Conservation (phyloP, 345 rosid genomes). For the Eucalyptus marginata region DNA sequence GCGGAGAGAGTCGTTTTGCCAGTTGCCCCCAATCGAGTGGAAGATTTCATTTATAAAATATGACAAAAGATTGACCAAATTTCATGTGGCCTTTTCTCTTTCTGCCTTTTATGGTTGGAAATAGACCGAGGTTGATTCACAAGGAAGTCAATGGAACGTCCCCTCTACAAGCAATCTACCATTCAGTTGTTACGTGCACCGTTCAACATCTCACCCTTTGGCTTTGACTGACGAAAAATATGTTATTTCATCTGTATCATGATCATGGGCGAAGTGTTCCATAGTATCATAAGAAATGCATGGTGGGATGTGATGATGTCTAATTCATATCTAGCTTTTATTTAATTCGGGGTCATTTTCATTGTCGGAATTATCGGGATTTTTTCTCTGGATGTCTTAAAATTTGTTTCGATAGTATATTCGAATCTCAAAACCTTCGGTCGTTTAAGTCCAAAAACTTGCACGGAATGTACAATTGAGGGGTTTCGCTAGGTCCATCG, state of each 20-base stretch:
- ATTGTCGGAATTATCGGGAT: not conserved
- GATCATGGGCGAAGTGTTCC: not conserved
- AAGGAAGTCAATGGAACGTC: not conserved
- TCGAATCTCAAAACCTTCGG: fast-evolving
- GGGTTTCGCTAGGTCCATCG: fast-evolving
- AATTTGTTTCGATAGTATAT: not conserved
- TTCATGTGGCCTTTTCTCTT: not conserved
- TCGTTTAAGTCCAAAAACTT: not conserved
- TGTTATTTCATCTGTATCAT: not conserved
- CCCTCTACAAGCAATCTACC: not conserved
- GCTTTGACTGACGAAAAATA: not conserved
- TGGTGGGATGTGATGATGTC: not conserved
- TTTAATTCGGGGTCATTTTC: not conserved
- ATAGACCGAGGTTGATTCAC: not conserved
- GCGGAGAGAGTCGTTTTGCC: not conserved
- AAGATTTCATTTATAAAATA: not conserved
- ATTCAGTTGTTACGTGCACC: not conserved
- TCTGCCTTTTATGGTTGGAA: not conserved
- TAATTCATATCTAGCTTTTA: not conserved
- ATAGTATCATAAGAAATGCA: not conserved
- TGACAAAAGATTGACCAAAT: not conserved
- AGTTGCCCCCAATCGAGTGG: not conserved
- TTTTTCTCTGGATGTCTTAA: not conserved
- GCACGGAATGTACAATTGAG: not conserved
- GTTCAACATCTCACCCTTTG: not conserved